phyloP scores from a whole-genome alignment of 164 flowering plant genomes.

The Cinnamomum micranthum region DNA sequence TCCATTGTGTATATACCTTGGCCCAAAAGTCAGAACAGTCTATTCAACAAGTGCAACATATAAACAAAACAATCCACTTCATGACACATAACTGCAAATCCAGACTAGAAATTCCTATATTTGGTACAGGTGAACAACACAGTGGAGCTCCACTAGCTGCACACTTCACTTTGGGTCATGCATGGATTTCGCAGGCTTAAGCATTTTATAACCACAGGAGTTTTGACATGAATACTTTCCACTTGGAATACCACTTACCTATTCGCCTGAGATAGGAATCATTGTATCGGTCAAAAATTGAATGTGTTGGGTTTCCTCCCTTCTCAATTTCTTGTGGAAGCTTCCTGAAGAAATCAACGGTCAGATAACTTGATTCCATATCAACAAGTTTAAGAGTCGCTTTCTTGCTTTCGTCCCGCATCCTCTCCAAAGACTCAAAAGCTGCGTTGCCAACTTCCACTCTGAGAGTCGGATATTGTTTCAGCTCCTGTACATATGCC shows the following conservation, averaged over 20 bases:
- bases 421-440: slow-evolving; percentile 67
- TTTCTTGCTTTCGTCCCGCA: slow-evolving; percentile 82
- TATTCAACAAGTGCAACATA: too few relatives aligned
- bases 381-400: slow-evolving; percentile 83
- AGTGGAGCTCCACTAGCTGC: too few relatives aligned
- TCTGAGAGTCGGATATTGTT: slow-evolving; percentile 57
- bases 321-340: slow-evolving; percentile 95
- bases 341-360: slow-evolving; percentile 95
- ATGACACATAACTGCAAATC: too few relatives aligned
- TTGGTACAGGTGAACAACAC: too few relatives aligned
- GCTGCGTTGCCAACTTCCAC: slow-evolving; percentile 80
- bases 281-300: slow-evolving; percentile 89
- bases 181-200: too few relatives aligned
- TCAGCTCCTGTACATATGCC: slow-evolving; percentile 56
- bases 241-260: slow-evolving; percentile 32
- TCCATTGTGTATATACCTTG: too few relatives aligned
- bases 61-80: too few relatives aligned
- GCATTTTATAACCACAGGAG: too few relatives aligned
- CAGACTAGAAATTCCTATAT: too few relatives aligned
- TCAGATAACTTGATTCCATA: slow-evolving; percentile 86
- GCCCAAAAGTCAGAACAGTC: too few relatives aligned
- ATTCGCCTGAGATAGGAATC: slow-evolving; percentile 81
- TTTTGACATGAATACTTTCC: not conserved
- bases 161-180: too few relatives aligned
- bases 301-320: slow-evolving; percentile 93